Evolutionary conservation across 2,329 filamentous ascomycete species (phyloP).

Genomic region (Exserohilum turcica): DNA sequence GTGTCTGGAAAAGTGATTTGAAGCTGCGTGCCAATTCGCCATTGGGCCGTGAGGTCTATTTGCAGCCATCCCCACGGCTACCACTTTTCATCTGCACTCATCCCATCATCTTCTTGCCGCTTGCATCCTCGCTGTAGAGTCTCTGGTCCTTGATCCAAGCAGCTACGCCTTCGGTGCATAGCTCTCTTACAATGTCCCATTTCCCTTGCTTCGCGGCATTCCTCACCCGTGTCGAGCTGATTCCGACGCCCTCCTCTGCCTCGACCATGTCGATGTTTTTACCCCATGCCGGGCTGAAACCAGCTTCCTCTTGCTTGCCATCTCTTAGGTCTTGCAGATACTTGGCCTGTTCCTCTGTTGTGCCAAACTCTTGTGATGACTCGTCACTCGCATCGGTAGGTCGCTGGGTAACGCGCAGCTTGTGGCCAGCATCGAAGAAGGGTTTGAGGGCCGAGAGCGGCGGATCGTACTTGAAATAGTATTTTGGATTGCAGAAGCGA

Average conservation of each 20-base stretch:
- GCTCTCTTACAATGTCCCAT: conserved; percentile 53
- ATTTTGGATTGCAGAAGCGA: conserved; percentile 73
- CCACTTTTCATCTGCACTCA: conserved; percentile 17
- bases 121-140: conserved; percentile 58
- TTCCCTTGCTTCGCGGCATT: conserved; percentile 58
- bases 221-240: conserved; percentile 68
- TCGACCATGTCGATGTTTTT: conserved; percentile 64
- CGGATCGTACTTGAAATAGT: conserved; percentile 60
- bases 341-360: conserved; percentile 57
- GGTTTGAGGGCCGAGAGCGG: conserved; percentile 62
- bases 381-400: conserved; percentile 48
- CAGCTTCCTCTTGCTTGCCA: conserved; percentile 57
- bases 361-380: conserved; percentile 63
- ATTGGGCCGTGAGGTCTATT: background rate
- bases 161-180: conserved; percentile 64
- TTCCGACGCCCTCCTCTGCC: conserved; percentile 53
- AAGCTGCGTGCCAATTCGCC: no score
- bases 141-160: conserved; percentile 62
- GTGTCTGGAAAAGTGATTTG: no score
- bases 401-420: conserved; percentile 68
- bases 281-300: conserved; percentile 65
- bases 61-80: background rate
- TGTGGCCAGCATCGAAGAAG: conserved; percentile 65
- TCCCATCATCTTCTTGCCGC: conserved; percentile 46
- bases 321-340: conserved; percentile 60